A percentile compares a stretch with the other conserved stretches of the same genome.
Conservation (phyloP, 192 early-diverging fungal genomes). For the Kappamyces sp. region DNA sequence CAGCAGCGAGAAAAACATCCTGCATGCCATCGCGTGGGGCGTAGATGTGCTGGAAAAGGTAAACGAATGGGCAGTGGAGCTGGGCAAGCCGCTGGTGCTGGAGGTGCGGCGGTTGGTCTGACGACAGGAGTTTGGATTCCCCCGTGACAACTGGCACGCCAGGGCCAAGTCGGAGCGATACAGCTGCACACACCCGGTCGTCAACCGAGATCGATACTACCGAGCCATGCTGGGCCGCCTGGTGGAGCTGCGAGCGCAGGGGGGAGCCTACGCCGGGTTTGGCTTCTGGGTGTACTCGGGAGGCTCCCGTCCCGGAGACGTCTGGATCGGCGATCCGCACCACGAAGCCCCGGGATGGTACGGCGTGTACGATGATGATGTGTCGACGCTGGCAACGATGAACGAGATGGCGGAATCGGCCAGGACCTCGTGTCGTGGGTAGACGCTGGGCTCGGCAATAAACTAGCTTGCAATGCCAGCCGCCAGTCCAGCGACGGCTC, state of each 20-base stretch:
- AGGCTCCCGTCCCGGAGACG: constrained; percentile 33
- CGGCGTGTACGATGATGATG: constrained; percentile 55
- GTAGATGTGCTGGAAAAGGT: background rate
- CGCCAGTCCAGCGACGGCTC: no score
- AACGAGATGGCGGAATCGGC: constrained; percentile 11
- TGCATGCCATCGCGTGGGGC: constrained; percentile 44
- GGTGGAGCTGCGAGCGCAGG: constrained; percentile 16
- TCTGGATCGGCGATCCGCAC: constrained; percentile 54
- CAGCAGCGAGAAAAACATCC: constrained; percentile 37
- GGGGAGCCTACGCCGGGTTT: constrained; percentile 36
- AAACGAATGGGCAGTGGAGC: constrained; percentile 7
- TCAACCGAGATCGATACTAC: constrained; percentile 51
- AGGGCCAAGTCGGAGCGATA: constrained; percentile 25
- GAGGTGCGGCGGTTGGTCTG: constrained; percentile 49
- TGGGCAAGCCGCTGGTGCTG: constrained; percentile 47
- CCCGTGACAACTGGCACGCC: constrained; percentile 13
- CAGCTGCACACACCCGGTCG: constrained; percentile 36
- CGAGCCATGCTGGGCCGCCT: constrained; percentile 33
- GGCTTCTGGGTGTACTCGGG: constrained; percentile 66
- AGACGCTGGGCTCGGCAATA: no score
- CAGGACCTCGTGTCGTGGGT: no score
- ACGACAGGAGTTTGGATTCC: constrained; percentile 21
- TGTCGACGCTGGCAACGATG: constrained; percentile 6
- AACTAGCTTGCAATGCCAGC: no score
- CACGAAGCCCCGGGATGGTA: constrained; percentile 62